A percentile compares a stretch with the other conserved stretches of the same genome.
Conservation (phyloP, 2,329 filamentous ascomycete species). For the Dactylellina drechsleri region DNA sequence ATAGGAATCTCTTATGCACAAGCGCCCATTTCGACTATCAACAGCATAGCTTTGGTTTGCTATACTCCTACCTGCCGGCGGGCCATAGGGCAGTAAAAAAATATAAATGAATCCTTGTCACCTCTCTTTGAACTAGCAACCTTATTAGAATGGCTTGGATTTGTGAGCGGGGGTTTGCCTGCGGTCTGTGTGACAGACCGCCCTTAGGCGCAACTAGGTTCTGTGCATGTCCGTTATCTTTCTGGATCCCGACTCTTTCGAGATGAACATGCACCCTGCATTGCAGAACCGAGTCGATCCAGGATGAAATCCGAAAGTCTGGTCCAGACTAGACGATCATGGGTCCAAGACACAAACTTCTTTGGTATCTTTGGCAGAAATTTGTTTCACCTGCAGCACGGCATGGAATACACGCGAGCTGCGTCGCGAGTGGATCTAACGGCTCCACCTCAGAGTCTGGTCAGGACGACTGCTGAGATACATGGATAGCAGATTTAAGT, state of each 20-base stretch:
- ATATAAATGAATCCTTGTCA: slow-evolving; percentile 29
- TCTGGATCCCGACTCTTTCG: slow-evolving; percentile 32
- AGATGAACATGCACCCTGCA: slow-evolving; percentile 45
- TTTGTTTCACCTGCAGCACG: slow-evolving; percentile 43
- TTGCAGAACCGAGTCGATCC: slow-evolving; percentile 43
- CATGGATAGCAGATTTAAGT: slow-evolving; percentile 36
- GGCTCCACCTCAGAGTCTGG: slow-evolving; percentile 36
- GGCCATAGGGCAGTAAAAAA: slow-evolving; percentile 49
- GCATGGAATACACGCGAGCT: slow-evolving; percentile 46
- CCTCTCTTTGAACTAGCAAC: slow-evolving; percentile 16
- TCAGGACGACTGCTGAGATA: slow-evolving; percentile 16
- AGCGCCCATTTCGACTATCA: slow-evolving; percentile 24
- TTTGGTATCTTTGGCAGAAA: slow-evolving; percentile 17
- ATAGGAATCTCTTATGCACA: slow-evolving; percentile 28
- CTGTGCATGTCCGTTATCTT: slow-evolving; percentile 47
- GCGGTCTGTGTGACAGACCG: slow-evolving; percentile 46
- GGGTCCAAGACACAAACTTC: slow-evolving; percentile 18
- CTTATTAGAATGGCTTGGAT: slow-evolving; percentile 48
- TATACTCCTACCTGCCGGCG: slow-evolving; percentile 29
- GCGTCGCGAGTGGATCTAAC: slow-evolving; percentile 49
- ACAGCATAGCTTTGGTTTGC: background rate
- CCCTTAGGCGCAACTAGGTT: slow-evolving; percentile 33
- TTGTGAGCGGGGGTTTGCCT: slow-evolving; percentile 47
- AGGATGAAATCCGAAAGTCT: slow-evolving; percentile 35
- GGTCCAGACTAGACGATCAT: slow-evolving; percentile 38